phyloP scores from a whole-genome alignment of 2,329 filamentous ascomycete genomes.

The Stachybotrys chlorohalonatus region DNA sequence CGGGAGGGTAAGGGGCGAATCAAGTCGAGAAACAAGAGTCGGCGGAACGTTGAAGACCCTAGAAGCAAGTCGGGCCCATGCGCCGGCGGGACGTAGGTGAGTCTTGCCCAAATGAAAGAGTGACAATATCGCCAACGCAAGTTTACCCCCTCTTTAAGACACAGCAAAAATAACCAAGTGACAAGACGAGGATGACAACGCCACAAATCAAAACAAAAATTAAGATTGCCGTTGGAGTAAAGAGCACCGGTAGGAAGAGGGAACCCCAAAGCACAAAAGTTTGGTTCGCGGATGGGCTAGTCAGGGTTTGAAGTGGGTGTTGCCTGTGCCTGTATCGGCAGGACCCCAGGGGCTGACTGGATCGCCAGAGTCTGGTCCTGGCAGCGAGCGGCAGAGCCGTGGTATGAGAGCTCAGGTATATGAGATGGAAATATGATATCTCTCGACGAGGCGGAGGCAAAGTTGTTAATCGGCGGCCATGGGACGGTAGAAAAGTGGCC shows the following conservation, averaged over 20 bases:
- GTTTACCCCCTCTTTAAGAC: neutral
- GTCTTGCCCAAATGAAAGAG: neutral
- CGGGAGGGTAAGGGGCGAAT: too few relatives aligned
- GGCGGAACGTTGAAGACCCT: neutral
- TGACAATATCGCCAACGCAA: neutral
- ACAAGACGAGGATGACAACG: neutral
- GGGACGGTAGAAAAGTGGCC: too few relatives aligned
- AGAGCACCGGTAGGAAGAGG: neutral
- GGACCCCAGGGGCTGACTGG: neutral
- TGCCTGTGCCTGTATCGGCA: neutral
- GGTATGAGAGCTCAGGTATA: too few relatives aligned
- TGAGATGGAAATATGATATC: too few relatives aligned
- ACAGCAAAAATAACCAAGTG: neutral
- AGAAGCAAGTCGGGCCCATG: neutral
- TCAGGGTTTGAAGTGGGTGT: neutral
- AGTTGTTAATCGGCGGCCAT: too few relatives aligned
- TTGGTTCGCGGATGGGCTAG: conserved; percentile 1
- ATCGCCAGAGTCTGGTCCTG: too few relatives aligned
- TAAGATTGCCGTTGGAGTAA: neutral
- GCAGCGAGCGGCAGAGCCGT: too few relatives aligned
- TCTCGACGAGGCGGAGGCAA: too few relatives aligned
- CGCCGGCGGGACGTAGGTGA: neutral
- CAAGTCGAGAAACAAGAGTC: neutral
- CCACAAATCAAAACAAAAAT: neutral
- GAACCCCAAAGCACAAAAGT: neutral